Base-by-base conservation (phyloP, 2,329 filamentous ascomycete genomes). In the Exophiala spinifera region DNA sequence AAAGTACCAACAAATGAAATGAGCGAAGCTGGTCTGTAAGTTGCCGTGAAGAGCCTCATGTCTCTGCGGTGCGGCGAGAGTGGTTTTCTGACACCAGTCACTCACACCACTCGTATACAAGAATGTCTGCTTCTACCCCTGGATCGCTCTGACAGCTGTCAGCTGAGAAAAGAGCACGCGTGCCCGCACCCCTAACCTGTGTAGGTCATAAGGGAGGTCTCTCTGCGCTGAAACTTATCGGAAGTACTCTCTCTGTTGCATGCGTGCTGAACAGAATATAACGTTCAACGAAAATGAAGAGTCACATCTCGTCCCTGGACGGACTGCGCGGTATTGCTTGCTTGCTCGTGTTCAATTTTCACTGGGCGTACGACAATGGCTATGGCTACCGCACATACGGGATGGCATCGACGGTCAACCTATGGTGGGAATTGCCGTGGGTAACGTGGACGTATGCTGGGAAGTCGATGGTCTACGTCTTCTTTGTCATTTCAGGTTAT, bases 401-500 rank as follows among this genome's bases (percentile, higher is more conserved):
- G 8, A 25, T 25, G 20, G 42, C 42, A 8, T n/a, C 20, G 3
- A 25, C 13, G n/a, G 42, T 44, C 42, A 44, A 44, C 25, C 36
- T 36, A 15, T 51, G 39, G 39, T 44, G 42, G 39, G 49, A 48
- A 17, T 20, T 42, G 10, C 51, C 51, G 13, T 53, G 47, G 36
- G 43, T 53, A 34, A 39, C 21, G 23, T 43, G 47, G 25, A 40
- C 49, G 31, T 53, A 49, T 23, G 36, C 34, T 19, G 51, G 45
- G 6, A 42, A 39, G 14, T 46, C 51, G 2, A 42, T 49, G 20
- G 45, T 53, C 45, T 67, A 69, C 46, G 70, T 76, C 31, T 76
- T 76, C 65, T 76, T 76, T 59, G 69, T 76, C 33, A 70, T 76
- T 19, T 76, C 73, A 8, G 74, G 74, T 44, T 76, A 76, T 51